Conservation (phyloP, 345 rosid genomes). For the Toxicodendron radicans region DNA sequence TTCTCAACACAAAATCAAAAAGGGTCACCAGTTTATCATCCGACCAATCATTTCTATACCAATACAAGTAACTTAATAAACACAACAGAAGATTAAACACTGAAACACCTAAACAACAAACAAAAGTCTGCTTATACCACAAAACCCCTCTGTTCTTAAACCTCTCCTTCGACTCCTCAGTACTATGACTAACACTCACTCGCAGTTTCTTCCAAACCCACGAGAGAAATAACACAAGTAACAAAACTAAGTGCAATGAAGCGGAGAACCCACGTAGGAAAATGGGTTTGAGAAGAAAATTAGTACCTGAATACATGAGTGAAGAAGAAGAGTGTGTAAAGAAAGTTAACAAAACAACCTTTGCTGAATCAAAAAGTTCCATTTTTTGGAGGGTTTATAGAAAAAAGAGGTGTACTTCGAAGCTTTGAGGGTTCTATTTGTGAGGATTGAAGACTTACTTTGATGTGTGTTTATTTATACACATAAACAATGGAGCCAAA, state of each 20-base stretch:
- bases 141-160: constrained; percentile 19
- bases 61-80: constrained; percentile 56
- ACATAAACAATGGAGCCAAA: too few species aligned
- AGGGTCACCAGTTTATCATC: constrained; percentile 48
- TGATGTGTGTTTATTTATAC: too few species aligned
- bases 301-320: constrained; percentile 25
- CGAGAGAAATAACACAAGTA: constrained; percentile 35
- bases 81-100: constrained; percentile 49
- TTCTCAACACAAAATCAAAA: constrained; percentile 53
- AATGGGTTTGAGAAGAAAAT: constrained; percentile 39
- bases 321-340: constrained; percentile 21
- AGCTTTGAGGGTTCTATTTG: too few species aligned
- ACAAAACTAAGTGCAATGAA: constrained; percentile 45
- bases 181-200: constrained; percentile 24
- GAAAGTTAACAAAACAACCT: constrained; percentile 20
- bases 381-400: constrained; percentile 14
- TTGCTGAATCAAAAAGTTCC: constrained; percentile 30
- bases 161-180: constrained; percentile 28
- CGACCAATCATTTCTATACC: constrained; percentile 64
- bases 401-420: too few species aligned
- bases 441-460: too few species aligned
- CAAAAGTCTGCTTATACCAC: constrained; percentile 43
- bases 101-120: constrained; percentile 54
- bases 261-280: constrained; percentile 43
- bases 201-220: constrained; percentile 34